Evolutionary conservation across 768 basidiomycete genomes (phyloP), one percentile per base, ranked within the genome.

Genomic region (Tylopilus subfusipes): DNA sequence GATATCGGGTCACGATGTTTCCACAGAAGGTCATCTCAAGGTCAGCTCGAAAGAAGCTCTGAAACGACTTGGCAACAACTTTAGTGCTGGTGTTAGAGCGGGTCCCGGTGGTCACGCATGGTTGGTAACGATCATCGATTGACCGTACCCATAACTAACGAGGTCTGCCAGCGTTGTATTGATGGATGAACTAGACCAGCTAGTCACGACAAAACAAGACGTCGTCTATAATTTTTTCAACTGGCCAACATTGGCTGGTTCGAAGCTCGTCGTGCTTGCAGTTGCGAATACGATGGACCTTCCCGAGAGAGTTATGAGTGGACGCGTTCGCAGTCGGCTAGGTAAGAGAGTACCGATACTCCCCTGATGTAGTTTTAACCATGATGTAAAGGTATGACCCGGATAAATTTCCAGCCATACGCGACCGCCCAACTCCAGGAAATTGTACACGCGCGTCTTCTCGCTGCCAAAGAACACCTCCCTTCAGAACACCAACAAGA

Each of bases 151-250:
- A 18, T 42, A 8, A 22, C 43, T 59, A 31, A 66, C 12, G 6
- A 43, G 50, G n/a, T 33, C 31, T 12, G 24, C 8, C 59, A 98
- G 94, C 53, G 89, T 98, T 5, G 94, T 98, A 5, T 77, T 99
- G 16, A 98, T 99, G 92, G 96, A 99, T 68, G 97, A 99, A 72
- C 80, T 99, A 5, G 97, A 99, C 72, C 97, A 98, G 69, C 79
- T 99, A 27, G 84, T 98, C 62, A 98, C 96, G 1, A 77, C 88
- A 18, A 97, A 97, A 68, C 96, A 99, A 69, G 96, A 99, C 54
- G 96, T 99, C 11, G 90, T 99, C 21, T 99, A 99, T 73, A 98
- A 98, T 66, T 98, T 99, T 73, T 98, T 98, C 80, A 98, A 99
- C 68, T 99, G 97, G 96, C 97, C 97, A 2, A 96, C 94, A 4